Percentiles rank a stretch among this genome's conserved stretches.
Conservation (phyloP, 2,329 filamentous ascomycete genomes). For the Fusarium setosum region DNA sequence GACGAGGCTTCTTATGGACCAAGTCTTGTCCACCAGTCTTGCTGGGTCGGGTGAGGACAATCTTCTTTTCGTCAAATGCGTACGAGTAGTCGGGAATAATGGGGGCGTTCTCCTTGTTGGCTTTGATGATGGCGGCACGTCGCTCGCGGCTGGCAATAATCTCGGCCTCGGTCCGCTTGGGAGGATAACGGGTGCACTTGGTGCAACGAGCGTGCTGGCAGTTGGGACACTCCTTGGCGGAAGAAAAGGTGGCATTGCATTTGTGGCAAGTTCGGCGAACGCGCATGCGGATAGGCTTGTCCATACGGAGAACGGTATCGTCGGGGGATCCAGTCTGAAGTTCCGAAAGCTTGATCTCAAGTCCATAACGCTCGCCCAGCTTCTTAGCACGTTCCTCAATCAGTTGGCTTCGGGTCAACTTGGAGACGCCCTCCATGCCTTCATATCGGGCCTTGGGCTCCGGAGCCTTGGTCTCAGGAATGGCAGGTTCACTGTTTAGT, state of each 20-base stretch:
- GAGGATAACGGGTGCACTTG: conserved; percentile 80
- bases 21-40: conserved; percentile 77
- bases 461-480: conserved; percentile 31
- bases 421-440: conserved; percentile 48
- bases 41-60: conserved; percentile 71
- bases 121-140: conserved; percentile 62
- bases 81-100: conserved; percentile 63
- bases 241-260: conserved; percentile 80
- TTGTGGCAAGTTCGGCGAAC: conserved; percentile 84
- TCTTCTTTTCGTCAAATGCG: conserved; percentile 57
- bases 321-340: conserved; percentile 61
- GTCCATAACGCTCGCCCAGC: conserved; percentile 65
- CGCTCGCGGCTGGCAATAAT: conserved; percentile 63
- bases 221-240: conserved; percentile 77
- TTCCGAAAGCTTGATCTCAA: conserved; percentile 65
- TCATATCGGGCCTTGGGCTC: conserved; percentile 45
- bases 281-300: conserved; percentile 82
- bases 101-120: conserved; percentile 67
- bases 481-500: conserved; percentile 29
- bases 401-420: conserved; percentile 61
- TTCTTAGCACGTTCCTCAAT: conserved; percentile 68
- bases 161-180: conserved; percentile 69
- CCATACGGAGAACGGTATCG: conserved; percentile 71
- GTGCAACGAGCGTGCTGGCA: conserved; percentile 87
- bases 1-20: conserved; percentile 76